Percentiles rank a stretch among this genome's conserved stretches.
Conservation (phyloP, 371 early-diverging fungal species). For the Saksenaea oblongispora region DNA sequence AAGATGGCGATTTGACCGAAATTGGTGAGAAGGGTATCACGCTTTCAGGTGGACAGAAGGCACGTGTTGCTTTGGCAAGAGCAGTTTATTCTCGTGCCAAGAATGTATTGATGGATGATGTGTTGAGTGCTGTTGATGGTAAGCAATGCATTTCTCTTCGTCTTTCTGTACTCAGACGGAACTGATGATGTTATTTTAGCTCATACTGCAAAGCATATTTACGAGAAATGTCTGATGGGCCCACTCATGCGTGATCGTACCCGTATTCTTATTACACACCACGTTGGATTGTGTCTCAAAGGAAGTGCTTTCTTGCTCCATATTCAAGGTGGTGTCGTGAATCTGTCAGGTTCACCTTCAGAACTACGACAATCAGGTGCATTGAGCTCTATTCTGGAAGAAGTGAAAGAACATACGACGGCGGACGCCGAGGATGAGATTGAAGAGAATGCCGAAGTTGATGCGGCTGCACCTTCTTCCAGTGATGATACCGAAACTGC, state of each 20-base stretch:
- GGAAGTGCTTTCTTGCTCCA: slow-evolving; percentile 64
- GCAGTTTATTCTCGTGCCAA: slow-evolving; percentile 79
- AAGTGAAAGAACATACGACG: slow-evolving; percentile 31
- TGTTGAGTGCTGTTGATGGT: slow-evolving; percentile 74
- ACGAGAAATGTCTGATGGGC: slow-evolving; percentile 66
- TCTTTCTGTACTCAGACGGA: background rate
- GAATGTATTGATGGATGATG: slow-evolving; percentile 77
- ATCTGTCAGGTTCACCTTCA: slow-evolving; percentile 34
- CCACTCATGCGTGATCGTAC: slow-evolving; percentile 74
- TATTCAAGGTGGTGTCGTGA: slow-evolving; percentile 54
- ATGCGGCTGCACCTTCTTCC: background rate
- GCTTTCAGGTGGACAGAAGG: slow-evolving; percentile 74
- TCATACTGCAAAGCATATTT: slow-evolving; percentile 84
- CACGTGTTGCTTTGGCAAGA: slow-evolving; percentile 77
- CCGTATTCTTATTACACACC: slow-evolving; percentile 85
- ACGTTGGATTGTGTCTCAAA: slow-evolving; percentile 72
- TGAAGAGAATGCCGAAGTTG: background rate
- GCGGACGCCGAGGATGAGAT: background rate
- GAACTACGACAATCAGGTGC: slow-evolving; percentile 40
- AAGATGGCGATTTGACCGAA: slow-evolving; percentile 83
- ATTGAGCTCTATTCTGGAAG: slow-evolving; percentile 32
- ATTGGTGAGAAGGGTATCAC: slow-evolving; percentile 82
- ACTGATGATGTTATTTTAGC: slow-evolving; percentile 22
- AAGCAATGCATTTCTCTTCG: background rate
- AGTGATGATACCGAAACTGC: background rate